A percentile compares a stretch with the other conserved stretches of the same genome.
Conservation (phyloP, 2,329 filamentous ascomycete genomes). For the Cordyceps javanica region DNA sequence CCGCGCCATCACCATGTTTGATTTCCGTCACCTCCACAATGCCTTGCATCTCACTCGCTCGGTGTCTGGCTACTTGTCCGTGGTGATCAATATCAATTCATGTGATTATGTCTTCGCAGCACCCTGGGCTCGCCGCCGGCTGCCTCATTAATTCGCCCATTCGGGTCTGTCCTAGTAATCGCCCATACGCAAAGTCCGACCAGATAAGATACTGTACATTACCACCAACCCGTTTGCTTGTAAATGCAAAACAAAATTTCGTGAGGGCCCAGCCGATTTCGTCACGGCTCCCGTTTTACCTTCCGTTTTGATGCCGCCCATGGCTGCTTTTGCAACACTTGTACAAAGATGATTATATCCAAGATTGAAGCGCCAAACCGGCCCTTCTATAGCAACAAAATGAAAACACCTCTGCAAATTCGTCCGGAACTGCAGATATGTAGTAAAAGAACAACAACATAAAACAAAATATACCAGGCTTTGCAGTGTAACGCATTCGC, state of each 20-base stretch:
- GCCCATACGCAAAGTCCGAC: neutral
- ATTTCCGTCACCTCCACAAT: too few species aligned
- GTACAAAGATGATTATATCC: slow-evolving; percentile 9
- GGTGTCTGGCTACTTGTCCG: neutral
- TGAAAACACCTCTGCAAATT: neutral
- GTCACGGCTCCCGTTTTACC: slow-evolving; percentile 9
- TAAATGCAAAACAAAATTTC: slow-evolving; percentile 6
- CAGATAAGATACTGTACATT: slow-evolving; percentile 6
- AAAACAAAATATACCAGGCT: too few species aligned
- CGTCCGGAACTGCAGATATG: neutral
- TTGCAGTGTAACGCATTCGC: neutral
- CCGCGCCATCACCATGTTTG: neutral
- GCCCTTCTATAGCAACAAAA: neutral
- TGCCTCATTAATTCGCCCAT: slow-evolving; percentile 4
- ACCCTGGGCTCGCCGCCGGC: neutral
- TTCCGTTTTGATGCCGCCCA: neutral
- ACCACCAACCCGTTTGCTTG: neutral
- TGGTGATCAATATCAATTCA: neutral
- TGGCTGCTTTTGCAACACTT: neutral
- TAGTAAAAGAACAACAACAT: neutral
- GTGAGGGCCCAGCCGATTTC: slow-evolving; percentile 11
- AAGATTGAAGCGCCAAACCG: neutral
- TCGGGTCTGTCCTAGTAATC: neutral
- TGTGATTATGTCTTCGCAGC: neutral
- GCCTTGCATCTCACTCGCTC: too few species aligned